phyloP scores from a whole-genome alignment of 768 basidiomycete genomes.

The Lentinula detonsa region DNA sequence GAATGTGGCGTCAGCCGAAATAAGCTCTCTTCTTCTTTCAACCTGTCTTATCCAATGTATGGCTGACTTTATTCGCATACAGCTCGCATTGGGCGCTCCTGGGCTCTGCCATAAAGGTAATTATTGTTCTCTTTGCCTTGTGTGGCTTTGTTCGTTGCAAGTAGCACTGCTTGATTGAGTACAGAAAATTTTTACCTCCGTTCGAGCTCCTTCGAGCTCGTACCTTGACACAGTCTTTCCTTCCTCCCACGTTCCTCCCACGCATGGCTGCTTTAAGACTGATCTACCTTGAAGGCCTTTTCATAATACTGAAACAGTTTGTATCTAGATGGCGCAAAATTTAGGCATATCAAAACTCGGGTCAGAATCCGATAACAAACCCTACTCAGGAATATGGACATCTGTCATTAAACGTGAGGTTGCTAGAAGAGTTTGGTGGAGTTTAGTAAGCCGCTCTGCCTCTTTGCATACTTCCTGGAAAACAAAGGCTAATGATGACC shows the following conservation, averaged over 20 bases:
- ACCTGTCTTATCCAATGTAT: neutral
- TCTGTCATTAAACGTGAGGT: constrained; percentile 20
- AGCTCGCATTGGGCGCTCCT: constrained; percentile 20
- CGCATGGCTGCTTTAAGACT: neutral
- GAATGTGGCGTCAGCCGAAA: neutral
- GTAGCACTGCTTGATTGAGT: neutral
- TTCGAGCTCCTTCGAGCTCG: neutral
- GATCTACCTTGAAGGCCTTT: neutral
- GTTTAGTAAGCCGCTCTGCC: constrained; percentile 10
- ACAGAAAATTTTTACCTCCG: neutral
- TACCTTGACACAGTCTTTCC: neutral
- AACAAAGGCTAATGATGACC: neutral
- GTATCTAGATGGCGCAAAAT: constrained; percentile 19
- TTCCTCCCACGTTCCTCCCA: neutral
- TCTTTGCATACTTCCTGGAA: neutral
- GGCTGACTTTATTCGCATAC: neutral
- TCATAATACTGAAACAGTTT: neutral
- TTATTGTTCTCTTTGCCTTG: neutral
- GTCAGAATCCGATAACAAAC: constrained; percentile 15
- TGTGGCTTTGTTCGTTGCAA: neutral
- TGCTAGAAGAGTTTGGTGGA: constrained; percentile 21
- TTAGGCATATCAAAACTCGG: constrained; percentile 20
- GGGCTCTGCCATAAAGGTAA: constrained; percentile 21
- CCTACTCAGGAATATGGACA: constrained; percentile 17
- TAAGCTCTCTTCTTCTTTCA: neutral